A percentile compares a stretch with the other conserved stretches of the same genome.
These are phyloP conservation scores for Leccinum fuscescens DNA, from an alignment of 1,284 basidiomycete species.

Conservation along the genomic window DNA sequence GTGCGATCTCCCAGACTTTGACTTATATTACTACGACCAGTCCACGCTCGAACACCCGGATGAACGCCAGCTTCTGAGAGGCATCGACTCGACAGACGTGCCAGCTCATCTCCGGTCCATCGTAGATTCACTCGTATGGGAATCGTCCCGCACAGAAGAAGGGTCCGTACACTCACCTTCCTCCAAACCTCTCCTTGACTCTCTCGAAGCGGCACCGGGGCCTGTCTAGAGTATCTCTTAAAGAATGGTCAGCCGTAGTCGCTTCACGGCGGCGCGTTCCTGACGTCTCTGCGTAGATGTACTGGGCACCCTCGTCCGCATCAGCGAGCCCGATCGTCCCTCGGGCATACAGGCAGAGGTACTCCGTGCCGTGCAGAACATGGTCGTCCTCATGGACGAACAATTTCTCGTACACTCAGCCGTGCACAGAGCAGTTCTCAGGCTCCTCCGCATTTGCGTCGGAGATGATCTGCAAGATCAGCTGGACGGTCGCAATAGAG, in stretches of 20 bases:
- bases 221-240: constrained; percentile 87
- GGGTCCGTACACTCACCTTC: constrained; percentile 55
- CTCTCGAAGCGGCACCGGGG: constrained; percentile 69
- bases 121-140: constrained; percentile 85
- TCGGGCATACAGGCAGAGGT: constrained; percentile 86
- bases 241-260: constrained; percentile 65
- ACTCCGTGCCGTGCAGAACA: constrained; percentile 79
- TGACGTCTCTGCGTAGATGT: constrained; percentile 54
- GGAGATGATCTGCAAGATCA: constrained; percentile 89
- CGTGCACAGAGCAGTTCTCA: constrained; percentile 84
- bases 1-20: background rate
- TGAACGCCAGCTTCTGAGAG: constrained; percentile 76
- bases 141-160: constrained; percentile 79
- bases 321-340: constrained; percentile 82
- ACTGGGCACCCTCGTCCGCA: constrained; percentile 77
- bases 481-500: constrained; percentile 69
- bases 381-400: constrained; percentile 86
- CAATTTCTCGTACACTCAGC: constrained; percentile 89
- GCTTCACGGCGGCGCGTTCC: background rate
- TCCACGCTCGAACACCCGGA: constrained; percentile 76
- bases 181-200: constrained; percentile 12
- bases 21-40: constrained; percentile 38
- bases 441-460: constrained; percentile 84
- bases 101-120: constrained; percentile 78
- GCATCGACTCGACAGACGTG: constrained; percentile 81